Conservation (phyloP, 1,139 yeast genomes). For the Blastobotrys malaysiensis region DNA sequence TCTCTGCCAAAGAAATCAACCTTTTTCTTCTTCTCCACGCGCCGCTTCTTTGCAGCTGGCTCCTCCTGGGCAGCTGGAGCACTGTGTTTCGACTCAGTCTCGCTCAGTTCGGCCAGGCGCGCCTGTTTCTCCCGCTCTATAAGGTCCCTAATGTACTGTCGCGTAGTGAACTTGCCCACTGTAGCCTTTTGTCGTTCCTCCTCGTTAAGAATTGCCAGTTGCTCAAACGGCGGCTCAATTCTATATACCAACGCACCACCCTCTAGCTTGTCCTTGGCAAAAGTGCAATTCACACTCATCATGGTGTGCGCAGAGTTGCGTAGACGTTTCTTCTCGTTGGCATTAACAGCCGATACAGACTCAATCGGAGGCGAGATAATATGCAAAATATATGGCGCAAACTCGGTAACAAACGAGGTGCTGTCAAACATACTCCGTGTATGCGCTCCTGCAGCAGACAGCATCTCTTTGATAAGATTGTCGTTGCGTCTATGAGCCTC, state of each 20-base stretch:
- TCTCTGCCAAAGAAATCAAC: conserved; percentile 15
- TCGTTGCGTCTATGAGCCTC: conserved; percentile 19
- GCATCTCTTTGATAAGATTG: conserved; percentile 26
- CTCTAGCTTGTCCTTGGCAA: conserved; percentile 28
- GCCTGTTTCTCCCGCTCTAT: conserved; percentile 8
- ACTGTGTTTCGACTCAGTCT: conserved; percentile 5
- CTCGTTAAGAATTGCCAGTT: conserved; percentile 25
- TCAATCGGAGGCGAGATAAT: conserved; percentile 28
- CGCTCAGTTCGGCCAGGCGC: conserved; percentile 1
- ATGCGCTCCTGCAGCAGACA: conserved; percentile 16
- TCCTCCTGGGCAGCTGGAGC: conserved; percentile 4
- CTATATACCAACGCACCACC: conserved; percentile 28
- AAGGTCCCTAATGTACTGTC: conserved; percentile 22
- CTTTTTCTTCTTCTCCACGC: conserved; percentile 8
- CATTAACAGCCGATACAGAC: conserved; percentile 18
- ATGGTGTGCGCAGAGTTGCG: conserved; percentile 25
- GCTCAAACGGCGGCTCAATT: conserved; percentile 36
- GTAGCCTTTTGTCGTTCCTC: conserved; percentile 22
- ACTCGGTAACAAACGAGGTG: conserved; percentile 24
- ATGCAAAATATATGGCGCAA: conserved; percentile 29
- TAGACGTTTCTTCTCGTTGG: conserved; percentile 22
- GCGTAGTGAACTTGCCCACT: conserved; percentile 28
- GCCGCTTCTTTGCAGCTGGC: conserved; percentile 8
- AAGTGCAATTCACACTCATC: conserved; percentile 24
- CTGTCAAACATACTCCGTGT: conserved; percentile 23